phyloP scores from a whole-genome alignment of 2,329 filamentous ascomycete species.

The Penicillium sp. region DNA sequence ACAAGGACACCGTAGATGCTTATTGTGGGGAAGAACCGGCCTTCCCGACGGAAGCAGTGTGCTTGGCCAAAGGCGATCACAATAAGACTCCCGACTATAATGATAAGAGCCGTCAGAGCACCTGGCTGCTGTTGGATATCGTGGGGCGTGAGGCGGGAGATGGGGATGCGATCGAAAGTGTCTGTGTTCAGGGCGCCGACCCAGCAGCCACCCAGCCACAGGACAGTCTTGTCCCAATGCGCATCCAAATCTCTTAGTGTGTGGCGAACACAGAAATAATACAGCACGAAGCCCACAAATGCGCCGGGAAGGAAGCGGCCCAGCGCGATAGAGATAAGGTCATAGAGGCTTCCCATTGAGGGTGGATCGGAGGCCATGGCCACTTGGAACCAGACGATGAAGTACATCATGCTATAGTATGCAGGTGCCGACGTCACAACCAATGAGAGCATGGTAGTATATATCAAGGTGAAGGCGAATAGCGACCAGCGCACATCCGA shows the following conservation, averaged over 20 bases:
- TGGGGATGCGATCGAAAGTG: slow-evolving; percentile 61
- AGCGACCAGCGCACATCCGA: slow-evolving; percentile 58
- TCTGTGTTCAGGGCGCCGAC: slow-evolving; percentile 60
- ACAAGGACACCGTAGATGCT: slow-evolving; percentile 48
- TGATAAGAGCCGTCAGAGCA: slow-evolving; percentile 55
- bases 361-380: slow-evolving; percentile 59
- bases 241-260: slow-evolving; percentile 51
- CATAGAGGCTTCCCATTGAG: slow-evolving; percentile 51
- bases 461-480: slow-evolving; percentile 53
- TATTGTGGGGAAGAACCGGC: slow-evolving; percentile 48
- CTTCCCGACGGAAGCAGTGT: slow-evolving; percentile 55
- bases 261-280: slow-evolving; percentile 52
- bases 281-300: slow-evolving; percentile 57
- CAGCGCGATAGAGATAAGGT: slow-evolving; percentile 53
- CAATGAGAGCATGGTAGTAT: slow-evolving; percentile 54
- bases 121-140: slow-evolving; percentile 60
- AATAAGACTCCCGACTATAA: slow-evolving; percentile 50
- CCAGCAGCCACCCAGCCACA: slow-evolving; percentile 61
- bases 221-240: slow-evolving; percentile 57
- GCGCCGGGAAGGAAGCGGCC: slow-evolving; percentile 58
- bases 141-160: slow-evolving; percentile 59
- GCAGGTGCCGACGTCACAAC: slow-evolving; percentile 54
- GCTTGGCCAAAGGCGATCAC: slow-evolving; percentile 54
- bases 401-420: slow-evolving; percentile 55
- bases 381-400: slow-evolving; percentile 58